These are phyloP conservation scores for Trichoderma breve DNA, from an alignment of 2,329 filamentous ascomycete genomes.

Conservation along the genomic window DNA sequence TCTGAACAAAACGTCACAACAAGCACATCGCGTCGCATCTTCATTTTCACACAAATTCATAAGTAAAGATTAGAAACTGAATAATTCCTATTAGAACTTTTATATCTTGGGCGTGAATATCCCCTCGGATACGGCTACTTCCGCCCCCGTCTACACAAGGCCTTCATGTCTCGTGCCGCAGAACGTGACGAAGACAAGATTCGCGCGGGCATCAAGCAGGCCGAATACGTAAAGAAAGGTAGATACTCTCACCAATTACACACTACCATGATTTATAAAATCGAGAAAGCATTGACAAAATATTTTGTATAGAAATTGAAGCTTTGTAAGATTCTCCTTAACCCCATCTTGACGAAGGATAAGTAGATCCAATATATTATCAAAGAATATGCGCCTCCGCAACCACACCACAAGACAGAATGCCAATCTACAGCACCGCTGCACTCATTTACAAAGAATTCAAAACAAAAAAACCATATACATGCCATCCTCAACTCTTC, in stretches of 20 bases:
- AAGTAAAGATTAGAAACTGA: neutral
- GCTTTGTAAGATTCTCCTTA: constrained; percentile 64
- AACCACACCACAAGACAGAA: neutral
- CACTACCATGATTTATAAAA: neutral
- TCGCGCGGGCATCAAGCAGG: constrained; percentile 68
- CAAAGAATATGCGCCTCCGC: neutral
- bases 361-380: neutral
- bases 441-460: neutral
- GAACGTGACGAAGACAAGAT: constrained; percentile 75
- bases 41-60: neutral
- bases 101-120: constrained; percentile 82
- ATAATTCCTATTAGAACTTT: constrained; percentile 59
- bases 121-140: constrained; percentile 82
- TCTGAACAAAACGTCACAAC: neutral
- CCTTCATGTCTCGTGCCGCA: constrained; percentile 73
- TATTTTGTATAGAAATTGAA: constrained; percentile 68
- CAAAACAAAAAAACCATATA: neutral
- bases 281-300: neutral
- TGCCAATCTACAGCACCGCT: too few species aligned
- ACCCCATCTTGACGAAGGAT: constrained; percentile 24
- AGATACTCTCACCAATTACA: neutral
- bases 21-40: neutral
- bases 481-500: neutral
- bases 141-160: constrained; percentile 74
- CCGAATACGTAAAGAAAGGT: constrained; percentile 92